Percentiles rank a stretch among this genome's conserved stretches.
Evolutionary conservation across 2,329 filamentous ascomycete species (phyloP).

Genomic region (Venturia effusa): DNA sequence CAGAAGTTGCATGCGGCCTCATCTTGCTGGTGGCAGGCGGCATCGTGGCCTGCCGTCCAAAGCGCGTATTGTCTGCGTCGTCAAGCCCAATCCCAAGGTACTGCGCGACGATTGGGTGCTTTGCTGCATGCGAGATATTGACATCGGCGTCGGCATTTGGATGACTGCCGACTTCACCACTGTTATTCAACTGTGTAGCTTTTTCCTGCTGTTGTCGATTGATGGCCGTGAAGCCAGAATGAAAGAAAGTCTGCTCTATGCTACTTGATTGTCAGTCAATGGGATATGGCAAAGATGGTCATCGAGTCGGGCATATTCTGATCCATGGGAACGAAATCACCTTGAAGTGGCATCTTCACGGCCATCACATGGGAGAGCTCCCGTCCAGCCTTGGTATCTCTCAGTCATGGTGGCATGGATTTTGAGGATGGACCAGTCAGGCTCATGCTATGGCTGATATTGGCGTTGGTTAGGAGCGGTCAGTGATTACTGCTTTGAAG

Average conservation of each 20-base stretch:
- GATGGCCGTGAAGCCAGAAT: conserved; percentile 5
- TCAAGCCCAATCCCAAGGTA: neutral
- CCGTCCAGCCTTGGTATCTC: neutral
- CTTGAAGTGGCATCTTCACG: neutral
- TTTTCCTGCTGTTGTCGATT: neutral
- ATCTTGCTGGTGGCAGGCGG: neutral
- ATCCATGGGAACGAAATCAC: neutral
- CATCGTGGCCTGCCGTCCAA: neutral
- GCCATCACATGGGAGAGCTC: neutral
- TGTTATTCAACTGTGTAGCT: neutral
- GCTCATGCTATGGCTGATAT: neutral
- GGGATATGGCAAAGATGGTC: neutral
- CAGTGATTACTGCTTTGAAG: neutral
- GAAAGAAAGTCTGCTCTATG: neutral
- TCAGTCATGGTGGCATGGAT: neutral
- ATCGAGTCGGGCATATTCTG: neutral
- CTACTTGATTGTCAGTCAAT: neutral
- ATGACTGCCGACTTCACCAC: neutral
- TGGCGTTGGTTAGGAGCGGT: neutral
- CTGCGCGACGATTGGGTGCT: conserved; percentile 1
- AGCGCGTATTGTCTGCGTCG: neutral
- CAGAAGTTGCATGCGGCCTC: neutral
- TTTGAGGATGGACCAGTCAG: neutral
- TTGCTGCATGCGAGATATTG: neutral
- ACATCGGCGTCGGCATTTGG: neutral